Conservation (phyloP, 2,329 filamentous ascomycete species). For the Bipolaris victoriae region DNA sequence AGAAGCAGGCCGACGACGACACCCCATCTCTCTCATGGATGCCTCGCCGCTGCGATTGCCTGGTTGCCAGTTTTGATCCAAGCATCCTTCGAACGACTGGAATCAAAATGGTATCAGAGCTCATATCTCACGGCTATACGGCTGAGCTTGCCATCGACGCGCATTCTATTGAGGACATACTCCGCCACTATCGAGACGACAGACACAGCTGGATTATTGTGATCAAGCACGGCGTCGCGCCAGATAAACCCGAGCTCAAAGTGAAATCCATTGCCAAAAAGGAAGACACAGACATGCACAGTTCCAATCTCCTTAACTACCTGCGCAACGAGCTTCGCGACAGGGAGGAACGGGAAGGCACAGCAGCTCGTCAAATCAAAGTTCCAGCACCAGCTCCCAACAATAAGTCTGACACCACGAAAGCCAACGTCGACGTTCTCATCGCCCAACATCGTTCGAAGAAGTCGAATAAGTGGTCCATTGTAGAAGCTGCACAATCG, state of each 20-base stretch:
- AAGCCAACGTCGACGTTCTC: conserved; percentile 78
- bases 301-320: conserved; percentile 76
- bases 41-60: conserved; percentile 74
- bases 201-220: conserved; percentile 86
- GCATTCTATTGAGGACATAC: conserved; percentile 77
- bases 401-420: conserved; percentile 25
- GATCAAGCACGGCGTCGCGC: conserved; percentile 74
- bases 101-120: conserved; percentile 74
- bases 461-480: conserved; percentile 85
- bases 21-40: conserved; percentile 45
- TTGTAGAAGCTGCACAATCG: conserved; percentile 76
- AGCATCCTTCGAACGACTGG: conserved; percentile 76
- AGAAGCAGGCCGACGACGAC: conserved; percentile 70
- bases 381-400: conserved; percentile 28
- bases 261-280: conserved; percentile 78
- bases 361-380: conserved; percentile 44
- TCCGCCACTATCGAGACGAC: conserved; percentile 77
- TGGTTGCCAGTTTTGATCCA: conserved; percentile 86
- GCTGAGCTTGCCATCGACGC: conserved; percentile 86
- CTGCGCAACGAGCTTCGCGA: conserved; percentile 83
- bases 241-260: conserved; percentile 67
- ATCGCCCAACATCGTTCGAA: conserved; percentile 83
- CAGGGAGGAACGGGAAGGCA: conserved; percentile 67
- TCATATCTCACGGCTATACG: conserved; percentile 85
- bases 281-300: conserved; percentile 76